These are phyloP conservation scores for Nothomitra cinnamomea DNA, from an alignment of 2,329 filamentous ascomycete genomes.

Conservation along the genomic window DNA sequence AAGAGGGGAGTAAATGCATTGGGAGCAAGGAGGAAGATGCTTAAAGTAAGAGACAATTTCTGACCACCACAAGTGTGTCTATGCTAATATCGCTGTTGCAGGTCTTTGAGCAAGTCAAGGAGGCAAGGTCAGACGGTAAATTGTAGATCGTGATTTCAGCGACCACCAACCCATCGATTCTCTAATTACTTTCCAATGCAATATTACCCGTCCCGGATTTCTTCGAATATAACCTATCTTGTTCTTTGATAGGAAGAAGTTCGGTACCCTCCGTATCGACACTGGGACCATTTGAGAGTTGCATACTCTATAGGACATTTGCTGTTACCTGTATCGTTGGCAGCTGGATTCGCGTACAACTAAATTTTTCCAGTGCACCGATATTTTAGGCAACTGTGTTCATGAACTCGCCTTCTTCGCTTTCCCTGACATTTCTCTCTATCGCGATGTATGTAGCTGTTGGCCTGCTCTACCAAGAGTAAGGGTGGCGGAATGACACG, in stretches of 20 bases:
- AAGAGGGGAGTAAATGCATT: conserved; percentile 87
- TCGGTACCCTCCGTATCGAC: not conserved
- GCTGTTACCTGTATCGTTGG: not conserved
- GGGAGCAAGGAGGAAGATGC: conserved; percentile 89
- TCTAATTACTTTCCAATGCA: not conserved
- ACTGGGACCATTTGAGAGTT: too few species aligned
- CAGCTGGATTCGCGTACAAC: not conserved
- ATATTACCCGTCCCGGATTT: not conserved
- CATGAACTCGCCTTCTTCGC: not conserved
- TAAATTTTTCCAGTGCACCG: not conserved
- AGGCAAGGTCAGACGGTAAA: conserved; percentile 29
- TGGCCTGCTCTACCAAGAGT: not conserved
- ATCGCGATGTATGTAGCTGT: conserved; percentile 1
- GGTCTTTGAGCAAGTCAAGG: conserved; percentile 91
- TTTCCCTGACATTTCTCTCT: not conserved
- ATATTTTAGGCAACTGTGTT: not conserved
- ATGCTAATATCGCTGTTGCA: conserved; percentile 16
- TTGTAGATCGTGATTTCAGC: conserved; percentile 8
- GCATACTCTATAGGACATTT: not conserved
- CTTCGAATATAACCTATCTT: not conserved
- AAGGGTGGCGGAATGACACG: not conserved
- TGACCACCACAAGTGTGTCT: not conserved
- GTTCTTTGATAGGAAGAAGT: not conserved
- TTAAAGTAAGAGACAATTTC: conserved; percentile 48
- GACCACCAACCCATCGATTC: not conserved